Evolutionary conservation across 2,329 filamentous ascomycete species (phyloP).

Genomic region (Pseudogymnoascus sp.): DNA sequence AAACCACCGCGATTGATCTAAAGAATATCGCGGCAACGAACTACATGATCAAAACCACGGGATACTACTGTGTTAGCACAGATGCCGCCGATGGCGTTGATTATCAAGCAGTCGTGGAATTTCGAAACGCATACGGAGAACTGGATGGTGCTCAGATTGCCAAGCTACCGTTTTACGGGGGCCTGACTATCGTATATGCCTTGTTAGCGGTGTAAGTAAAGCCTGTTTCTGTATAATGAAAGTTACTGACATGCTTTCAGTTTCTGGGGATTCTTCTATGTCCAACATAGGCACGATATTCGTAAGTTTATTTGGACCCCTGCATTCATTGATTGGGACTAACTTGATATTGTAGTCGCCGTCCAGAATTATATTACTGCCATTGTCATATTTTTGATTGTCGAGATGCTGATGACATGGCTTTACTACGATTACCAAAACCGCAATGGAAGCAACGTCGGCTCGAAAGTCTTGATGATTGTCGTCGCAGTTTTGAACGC

Average conservation of each 20-base stretch:
- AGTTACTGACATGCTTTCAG: constrained; percentile 30
- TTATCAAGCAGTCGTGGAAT: constrained; percentile 78
- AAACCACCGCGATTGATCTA: constrained; percentile 74
- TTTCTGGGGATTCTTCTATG: constrained; percentile 93
- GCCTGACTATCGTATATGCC: constrained; percentile 86
- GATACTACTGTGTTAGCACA: constrained; percentile 91
- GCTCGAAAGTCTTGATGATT: constrained; percentile 79
- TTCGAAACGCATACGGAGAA: constrained; percentile 93
- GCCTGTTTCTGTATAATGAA: constrained; percentile 10
- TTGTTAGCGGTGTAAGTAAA: constrained; percentile 61
- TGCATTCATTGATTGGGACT: constrained; percentile 10
- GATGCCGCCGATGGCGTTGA: constrained; percentile 53
- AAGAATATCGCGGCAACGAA: constrained; percentile 67
- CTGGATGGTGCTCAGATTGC: constrained; percentile 91
- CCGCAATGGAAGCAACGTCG: constrained; percentile 72
- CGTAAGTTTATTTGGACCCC: constrained; percentile 40
- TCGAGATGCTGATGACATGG: constrained; percentile 98
- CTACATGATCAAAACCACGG: constrained; percentile 81
- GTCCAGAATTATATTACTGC: constrained; percentile 99
- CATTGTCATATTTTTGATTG: constrained; percentile 84
- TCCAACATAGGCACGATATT: constrained; percentile 88
- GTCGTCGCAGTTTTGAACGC: constrained; percentile 91
- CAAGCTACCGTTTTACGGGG: constrained; percentile 94
- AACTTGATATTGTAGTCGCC: constrained; percentile 52
- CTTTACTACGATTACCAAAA: constrained; percentile 98